Conservation (phyloP, 2,329 filamentous ascomycete genomes). For the Colletotrichum orchidophilum region DNA sequence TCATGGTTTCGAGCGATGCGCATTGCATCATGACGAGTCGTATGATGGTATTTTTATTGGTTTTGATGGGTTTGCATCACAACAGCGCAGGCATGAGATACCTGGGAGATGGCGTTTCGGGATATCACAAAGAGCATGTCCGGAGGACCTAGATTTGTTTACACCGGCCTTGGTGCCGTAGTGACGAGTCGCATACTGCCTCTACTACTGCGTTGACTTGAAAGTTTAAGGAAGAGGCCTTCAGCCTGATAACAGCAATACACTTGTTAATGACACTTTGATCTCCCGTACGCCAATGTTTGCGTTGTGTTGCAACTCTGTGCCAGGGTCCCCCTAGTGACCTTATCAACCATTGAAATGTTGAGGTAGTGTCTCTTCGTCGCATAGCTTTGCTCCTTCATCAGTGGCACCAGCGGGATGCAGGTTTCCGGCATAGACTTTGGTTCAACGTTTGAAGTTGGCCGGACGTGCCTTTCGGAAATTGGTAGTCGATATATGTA, state of each 20-base stretch:
- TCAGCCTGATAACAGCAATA: not conserved
- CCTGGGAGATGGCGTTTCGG: not conserved
- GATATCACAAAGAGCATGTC: constrained; percentile 7
- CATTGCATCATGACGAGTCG: not conserved
- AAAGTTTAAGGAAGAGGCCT: not conserved
- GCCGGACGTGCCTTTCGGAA: not conserved
- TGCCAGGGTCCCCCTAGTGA: too few relatives aligned
- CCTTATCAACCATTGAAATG: too few relatives aligned
- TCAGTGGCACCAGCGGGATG: not conserved
- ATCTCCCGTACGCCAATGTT: too few relatives aligned
- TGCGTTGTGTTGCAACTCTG: too few relatives aligned
- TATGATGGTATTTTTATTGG: not conserved
- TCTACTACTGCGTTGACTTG: not conserved
- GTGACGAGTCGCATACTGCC: not conserved
- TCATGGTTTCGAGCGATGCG: not conserved
- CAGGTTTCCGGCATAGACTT: not conserved
- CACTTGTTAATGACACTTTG: not conserved
- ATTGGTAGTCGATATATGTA: not conserved
- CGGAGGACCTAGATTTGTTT: not conserved
- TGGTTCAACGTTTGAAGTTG: not conserved
- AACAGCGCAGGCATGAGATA: not conserved
- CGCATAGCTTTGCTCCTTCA: not conserved
- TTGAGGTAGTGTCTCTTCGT: too few relatives aligned
- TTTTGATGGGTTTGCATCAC: not conserved
- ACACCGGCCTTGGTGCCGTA: not conserved